These are phyloP conservation scores for Prunus mongolica DNA, from an alignment of 306 rosid genomes.

Conservation along the genomic window DNA sequence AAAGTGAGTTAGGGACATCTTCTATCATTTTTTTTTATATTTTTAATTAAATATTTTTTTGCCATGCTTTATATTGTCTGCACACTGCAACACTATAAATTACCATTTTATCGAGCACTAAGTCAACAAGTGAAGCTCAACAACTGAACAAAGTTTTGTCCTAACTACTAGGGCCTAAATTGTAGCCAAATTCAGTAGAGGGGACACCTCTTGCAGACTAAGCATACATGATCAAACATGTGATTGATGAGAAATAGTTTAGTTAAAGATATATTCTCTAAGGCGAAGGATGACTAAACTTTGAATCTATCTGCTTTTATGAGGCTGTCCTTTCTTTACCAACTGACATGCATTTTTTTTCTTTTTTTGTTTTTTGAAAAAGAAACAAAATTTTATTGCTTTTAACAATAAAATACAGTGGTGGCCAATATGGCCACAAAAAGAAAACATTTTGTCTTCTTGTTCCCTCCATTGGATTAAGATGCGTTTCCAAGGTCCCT, in stretches of 20 bases:
- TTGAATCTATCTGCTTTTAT: not conserved
- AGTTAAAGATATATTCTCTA: not conserved
- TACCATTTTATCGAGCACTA: constrained; percentile 8
- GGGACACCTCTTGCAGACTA: constrained; percentile 6
- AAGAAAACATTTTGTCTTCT: no score
- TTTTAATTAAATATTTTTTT: not conserved
- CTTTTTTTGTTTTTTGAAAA: no score
- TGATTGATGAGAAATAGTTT: constrained; percentile 1
- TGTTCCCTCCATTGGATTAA: no score
- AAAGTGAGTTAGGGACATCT: constrained; percentile 53
- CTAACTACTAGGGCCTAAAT: constrained; percentile 2
- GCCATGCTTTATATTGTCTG: not conserved
- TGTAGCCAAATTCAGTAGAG: constrained; percentile 3
- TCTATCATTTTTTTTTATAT: not conserved
- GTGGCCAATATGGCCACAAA: no score
- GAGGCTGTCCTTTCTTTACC: not conserved
- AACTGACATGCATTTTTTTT: not conserved
- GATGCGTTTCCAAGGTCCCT: not conserved
- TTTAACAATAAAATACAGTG: no score
- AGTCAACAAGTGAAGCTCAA: constrained; percentile 4
- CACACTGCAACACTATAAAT: constrained; percentile 13
- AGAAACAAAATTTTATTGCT: no score
- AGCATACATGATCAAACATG: not conserved
- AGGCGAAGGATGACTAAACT: not conserved
- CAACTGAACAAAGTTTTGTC: not conserved